phyloP scores from a whole-genome alignment of 2,329 filamentous ascomycete species.

The Hypoxylon sp. region DNA sequence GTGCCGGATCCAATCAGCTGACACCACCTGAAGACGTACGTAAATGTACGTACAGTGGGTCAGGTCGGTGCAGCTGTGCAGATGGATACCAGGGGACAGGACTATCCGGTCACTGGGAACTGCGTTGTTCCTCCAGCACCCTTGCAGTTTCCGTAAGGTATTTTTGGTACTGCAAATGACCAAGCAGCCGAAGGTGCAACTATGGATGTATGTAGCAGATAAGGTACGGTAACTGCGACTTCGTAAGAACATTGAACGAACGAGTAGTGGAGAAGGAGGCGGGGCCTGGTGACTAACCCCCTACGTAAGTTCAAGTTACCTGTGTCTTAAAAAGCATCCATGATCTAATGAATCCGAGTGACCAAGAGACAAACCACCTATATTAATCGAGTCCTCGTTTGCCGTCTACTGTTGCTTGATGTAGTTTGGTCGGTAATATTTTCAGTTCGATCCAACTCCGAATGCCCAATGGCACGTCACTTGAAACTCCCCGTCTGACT shows the following conservation, averaged over 20 bases:
- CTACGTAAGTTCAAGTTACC: conserved; percentile 17
- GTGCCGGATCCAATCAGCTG: conserved; percentile 48
- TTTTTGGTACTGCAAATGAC: conserved; percentile 2
- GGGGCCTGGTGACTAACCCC: conserved; percentile 19
- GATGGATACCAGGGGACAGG: too few relatives aligned
- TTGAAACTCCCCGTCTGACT: conserved; percentile 25
- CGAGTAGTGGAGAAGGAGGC: background rate
- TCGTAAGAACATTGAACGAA: conserved; percentile 22
- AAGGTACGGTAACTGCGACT: conserved; percentile 20
- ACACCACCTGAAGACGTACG: conserved; percentile 42
- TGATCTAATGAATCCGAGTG: conserved; percentile 6
- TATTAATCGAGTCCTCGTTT: background rate
- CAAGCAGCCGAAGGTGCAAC: background rate
- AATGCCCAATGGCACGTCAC: conserved; percentile 19
- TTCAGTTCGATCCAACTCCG: conserved; percentile 15
- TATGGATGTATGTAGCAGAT: background rate
- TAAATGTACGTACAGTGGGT: background rate
- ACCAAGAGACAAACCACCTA: conserved; percentile 10
- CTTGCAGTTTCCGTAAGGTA: conserved; percentile 10
- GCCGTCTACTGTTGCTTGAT: background rate
- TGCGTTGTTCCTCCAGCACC: conserved; percentile 2
- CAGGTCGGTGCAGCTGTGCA: too few relatives aligned
- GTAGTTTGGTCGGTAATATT: conserved; percentile 14
- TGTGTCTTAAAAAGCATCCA: background rate
- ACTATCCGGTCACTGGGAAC: background rate